Evolutionary conservation across 441 rosid species (phyloP).

Genomic region (Erysimum pusillum): DNA sequence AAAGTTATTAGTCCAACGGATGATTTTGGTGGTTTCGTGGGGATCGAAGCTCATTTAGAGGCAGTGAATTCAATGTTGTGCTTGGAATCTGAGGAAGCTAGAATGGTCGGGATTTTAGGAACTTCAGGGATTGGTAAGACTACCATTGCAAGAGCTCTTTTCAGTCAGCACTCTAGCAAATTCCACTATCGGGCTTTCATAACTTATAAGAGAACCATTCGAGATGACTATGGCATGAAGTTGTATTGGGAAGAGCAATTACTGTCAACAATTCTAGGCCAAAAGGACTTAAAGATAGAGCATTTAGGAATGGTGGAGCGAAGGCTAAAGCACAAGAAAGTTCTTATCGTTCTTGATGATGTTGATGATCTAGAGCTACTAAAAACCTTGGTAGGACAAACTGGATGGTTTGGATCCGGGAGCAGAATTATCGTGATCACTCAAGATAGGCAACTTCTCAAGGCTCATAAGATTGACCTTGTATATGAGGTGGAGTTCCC

Average conservation of each 20-base stretch:
- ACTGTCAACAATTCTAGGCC: background rate
- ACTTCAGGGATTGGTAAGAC: constrained; percentile 33
- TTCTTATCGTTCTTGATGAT: constrained; percentile 34
- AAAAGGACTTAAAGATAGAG: background rate
- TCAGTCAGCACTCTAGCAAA: background rate
- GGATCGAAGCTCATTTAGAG: constrained; percentile 33
- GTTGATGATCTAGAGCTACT: background rate
- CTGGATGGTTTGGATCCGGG: background rate
- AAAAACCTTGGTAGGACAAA: background rate
- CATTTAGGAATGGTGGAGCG: constrained; percentile 4
- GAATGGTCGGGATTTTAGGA: constrained; percentile 23
- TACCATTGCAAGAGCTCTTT: constrained; percentile 15
- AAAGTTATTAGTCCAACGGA: background rate
- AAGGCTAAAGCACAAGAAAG: constrained; percentile 23
- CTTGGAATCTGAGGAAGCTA: constrained; percentile 1
- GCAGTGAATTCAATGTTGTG: background rate
- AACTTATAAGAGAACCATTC: background rate
- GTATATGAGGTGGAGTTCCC: background rate
- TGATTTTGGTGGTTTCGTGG: constrained; percentile 21
- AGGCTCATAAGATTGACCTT: background rate
- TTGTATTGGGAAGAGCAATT: constrained; percentile 3
- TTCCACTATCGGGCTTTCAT: background rate
- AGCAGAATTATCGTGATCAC: constrained; percentile 32
- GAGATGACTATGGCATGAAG: constrained; percentile 1
- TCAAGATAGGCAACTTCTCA: constrained; percentile 1